These are phyloP conservation scores for Salix brachista DNA, from an alignment of 345 rosid species.

Conservation along the genomic window DNA sequence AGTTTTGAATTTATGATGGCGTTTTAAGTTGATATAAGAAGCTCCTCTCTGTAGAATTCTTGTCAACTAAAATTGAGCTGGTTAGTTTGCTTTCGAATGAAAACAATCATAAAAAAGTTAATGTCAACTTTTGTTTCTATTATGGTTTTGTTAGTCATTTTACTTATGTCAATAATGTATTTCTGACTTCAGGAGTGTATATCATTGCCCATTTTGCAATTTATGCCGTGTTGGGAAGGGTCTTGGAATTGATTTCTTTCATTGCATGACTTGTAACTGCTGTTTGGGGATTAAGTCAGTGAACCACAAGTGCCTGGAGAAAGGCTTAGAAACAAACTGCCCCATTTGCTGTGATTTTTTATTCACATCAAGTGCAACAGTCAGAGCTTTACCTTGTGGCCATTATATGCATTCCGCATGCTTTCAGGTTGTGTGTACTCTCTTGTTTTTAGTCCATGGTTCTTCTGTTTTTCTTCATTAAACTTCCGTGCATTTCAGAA, in stretches of 20 bases:
- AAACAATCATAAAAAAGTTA: background rate
- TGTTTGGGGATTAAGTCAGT: constrained; percentile 69
- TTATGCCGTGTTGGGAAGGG: constrained; percentile 89
- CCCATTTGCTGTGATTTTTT: constrained; percentile 88
- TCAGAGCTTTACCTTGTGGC: constrained; percentile 88
- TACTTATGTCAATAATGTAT: background rate
- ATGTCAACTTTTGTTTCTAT: background rate
- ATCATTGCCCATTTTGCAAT: constrained; percentile 93
- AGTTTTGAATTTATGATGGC: background rate
- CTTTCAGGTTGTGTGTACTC: constrained; percentile 59
- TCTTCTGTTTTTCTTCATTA: background rate
- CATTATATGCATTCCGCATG: constrained; percentile 92
- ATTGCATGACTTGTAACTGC: constrained; percentile 95
- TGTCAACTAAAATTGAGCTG: background rate
- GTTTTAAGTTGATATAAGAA: background rate
- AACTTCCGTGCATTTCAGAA: background rate
- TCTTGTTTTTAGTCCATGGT: constrained; percentile 1
- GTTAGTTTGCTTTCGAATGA: background rate
- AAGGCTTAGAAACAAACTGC: constrained; percentile 80
- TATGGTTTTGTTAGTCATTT: background rate
- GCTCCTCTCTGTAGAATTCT: background rate
- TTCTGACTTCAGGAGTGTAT: constrained; percentile 50
- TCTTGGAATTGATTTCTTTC: constrained; percentile 81
- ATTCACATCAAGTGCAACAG: constrained; percentile 76
- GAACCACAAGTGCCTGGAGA: constrained; percentile 85